These are phyloP conservation scores for Tulasnella sp. DNA, from an alignment of 768 basidiomycete species.

Conservation along the genomic window DNA sequence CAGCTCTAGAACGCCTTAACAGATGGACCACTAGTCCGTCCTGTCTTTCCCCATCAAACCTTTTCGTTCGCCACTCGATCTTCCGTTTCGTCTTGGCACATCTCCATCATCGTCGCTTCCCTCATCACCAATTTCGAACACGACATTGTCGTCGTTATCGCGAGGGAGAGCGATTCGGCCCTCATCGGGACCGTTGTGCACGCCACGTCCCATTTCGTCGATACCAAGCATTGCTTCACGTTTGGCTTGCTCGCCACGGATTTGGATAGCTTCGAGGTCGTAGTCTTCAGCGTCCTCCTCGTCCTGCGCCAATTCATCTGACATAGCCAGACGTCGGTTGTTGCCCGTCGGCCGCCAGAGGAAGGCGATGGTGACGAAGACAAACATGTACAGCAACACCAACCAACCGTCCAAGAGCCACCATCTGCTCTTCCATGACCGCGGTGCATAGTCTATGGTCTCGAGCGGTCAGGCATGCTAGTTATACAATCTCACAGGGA, in stretches of 20 bases:
- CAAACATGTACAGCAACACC: constrained; percentile 70
- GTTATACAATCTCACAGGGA: neutral
- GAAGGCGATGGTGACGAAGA: constrained; percentile 71
- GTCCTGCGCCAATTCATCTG: constrained; percentile 90
- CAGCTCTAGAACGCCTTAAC: neutral
- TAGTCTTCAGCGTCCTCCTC: constrained; percentile 91
- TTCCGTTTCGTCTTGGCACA: constrained; percentile 43
- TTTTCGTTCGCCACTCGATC: neutral
- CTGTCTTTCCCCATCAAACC: constrained; percentile 8
- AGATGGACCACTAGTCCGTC: neutral
- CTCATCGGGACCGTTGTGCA: constrained; percentile 63
- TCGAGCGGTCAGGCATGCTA: neutral
- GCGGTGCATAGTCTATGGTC: constrained; percentile 77
- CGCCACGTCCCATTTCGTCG: constrained; percentile 49
- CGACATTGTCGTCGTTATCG: constrained; percentile 57
- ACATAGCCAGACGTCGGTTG: constrained; percentile 88
- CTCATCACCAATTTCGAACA: constrained; percentile 86
- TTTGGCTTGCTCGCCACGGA: constrained; percentile 31
- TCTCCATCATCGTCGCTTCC: constrained; percentile 40
- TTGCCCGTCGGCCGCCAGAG: constrained; percentile 89
- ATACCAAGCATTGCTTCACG: constrained; percentile 34
- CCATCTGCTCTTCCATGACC: constrained; percentile 85
- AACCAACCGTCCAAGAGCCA: constrained; percentile 95
- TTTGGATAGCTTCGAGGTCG: constrained; percentile 64
- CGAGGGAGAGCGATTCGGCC: constrained; percentile 31